Evolutionary conservation across 2,329 filamentous ascomycete species (phyloP), one percentile per base, ranked within the genome.

Genomic region (Claviceps africana): DNA sequence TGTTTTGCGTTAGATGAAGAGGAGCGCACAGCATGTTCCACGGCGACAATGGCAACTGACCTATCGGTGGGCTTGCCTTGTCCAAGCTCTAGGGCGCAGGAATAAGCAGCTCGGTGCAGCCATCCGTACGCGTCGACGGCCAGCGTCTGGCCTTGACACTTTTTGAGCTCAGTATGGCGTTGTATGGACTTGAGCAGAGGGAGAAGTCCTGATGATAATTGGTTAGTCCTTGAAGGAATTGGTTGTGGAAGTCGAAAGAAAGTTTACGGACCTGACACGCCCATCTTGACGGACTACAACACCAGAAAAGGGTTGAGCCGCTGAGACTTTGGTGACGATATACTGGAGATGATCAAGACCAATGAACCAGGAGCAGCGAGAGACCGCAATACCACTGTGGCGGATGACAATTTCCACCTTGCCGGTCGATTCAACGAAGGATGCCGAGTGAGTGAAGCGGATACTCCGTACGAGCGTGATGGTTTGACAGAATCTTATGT

Each of bases 51-150:
- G 3, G 22, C 11, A 40, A 42, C 79, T 64, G 74, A 94, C 86
- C 88, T 94, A 51, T 80, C 83, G 0, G 90, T 97, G 15, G 88
- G 89, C 65, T 88, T 93, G 61, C 81, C 88, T 61, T 91, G 78
- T 37, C 89, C 93, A 56, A 98, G 78, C 62, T 97, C 93, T 61
- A 93, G 81, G 56, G 91, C 88, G 72, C 91, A 97, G 48, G 87
- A 80, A 58, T 94, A 83, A 47, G 89, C 89, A 51, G 90, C 94
- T 59, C 93, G 85, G 68, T 98, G 93, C 52, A 98, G 82, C 93
- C 94, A 98, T 65, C 91, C 93, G 75, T 98, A 98, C 53, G 86
- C 91, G 67, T 98, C 93, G 37, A 98, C 83, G n/a, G 86, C 94
- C 47, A 98, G 78, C 1, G 86, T 95, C 69, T 95, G 83, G 50